Evolutionary conservation across 2,329 filamentous ascomycete species (phyloP).

Genomic region (Diplodia intermedia): DNA sequence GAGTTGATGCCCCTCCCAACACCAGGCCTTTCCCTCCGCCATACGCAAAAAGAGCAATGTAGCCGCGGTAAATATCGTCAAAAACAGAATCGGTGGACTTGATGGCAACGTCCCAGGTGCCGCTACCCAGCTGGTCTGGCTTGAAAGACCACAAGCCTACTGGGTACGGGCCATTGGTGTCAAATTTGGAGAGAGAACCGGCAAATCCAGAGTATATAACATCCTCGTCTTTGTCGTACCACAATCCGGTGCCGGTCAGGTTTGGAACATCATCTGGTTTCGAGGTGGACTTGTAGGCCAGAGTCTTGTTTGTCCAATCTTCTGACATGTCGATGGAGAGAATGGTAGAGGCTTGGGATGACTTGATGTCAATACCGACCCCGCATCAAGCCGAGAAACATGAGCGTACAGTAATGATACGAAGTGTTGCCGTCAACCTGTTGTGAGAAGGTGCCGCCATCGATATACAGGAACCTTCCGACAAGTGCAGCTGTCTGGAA

Average conservation of each 20-base stretch:
- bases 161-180: neutral
- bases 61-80: slow-evolving; percentile 13
- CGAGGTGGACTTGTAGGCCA: neutral
- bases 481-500: neutral
- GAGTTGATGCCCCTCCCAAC: neutral
- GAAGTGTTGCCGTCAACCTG: neutral
- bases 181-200: slow-evolving; percentile 30
- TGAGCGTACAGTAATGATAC: neutral
- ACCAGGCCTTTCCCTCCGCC: neutral
- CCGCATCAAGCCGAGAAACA: neutral
- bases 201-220: slow-evolving; percentile 31
- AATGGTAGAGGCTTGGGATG: slow-evolving; percentile 28
- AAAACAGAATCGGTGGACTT: slow-evolving; percentile 14
- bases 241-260: slow-evolving; percentile 24
- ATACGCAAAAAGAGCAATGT: neutral
- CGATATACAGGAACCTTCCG: slow-evolving; percentile 10
- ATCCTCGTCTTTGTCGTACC: slow-evolving; percentile 27
- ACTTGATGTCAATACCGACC: neutral
- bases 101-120: slow-evolving; percentile 26
- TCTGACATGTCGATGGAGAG: slow-evolving; percentile 32
- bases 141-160: slow-evolving; percentile 32
- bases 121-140: slow-evolving; percentile 20
- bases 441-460: slow-evolving; percentile 30
- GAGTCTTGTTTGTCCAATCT: slow-evolving; percentile 33
- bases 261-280: slow-evolving; percentile 1